Evolutionary conservation across 225 moss, liverwort and hornwort genomes (phyloP).

Genomic region (Physcomitrellopsis africana): DNA sequence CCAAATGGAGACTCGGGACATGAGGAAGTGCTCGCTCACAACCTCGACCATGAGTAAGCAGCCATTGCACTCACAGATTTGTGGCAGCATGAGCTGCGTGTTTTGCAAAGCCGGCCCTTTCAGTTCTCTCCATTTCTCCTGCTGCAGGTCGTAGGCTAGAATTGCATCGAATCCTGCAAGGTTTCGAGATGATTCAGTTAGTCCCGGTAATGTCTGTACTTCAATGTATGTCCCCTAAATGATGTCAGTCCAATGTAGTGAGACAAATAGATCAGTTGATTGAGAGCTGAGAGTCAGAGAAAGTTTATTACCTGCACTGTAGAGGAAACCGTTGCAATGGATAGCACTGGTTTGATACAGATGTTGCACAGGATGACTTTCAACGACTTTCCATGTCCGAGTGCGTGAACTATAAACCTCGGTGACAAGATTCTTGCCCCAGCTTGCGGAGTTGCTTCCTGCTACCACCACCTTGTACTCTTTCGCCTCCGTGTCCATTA

Average conservation of each 20-base stretch:
- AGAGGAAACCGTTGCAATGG: slow-evolving; percentile 64
- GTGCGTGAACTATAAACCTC: slow-evolving; percentile 72
- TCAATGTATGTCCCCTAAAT: too few species aligned
- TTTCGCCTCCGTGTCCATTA: slow-evolving; percentile 31
- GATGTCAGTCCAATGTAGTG: too few species aligned
- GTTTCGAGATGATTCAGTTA: neutral
- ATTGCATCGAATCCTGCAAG: slow-evolving; percentile 54
- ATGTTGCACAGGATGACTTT: slow-evolving; percentile 57
- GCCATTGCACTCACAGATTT: slow-evolving; percentile 52
- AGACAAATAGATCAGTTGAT: too few species aligned
- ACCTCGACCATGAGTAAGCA: slow-evolving; percentile 57
- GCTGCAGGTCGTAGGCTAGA: slow-evolving; percentile 40
- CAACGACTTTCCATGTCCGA: slow-evolving; percentile 60
- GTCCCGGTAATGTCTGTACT: too few species aligned
- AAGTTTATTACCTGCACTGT: slow-evolving; percentile 57
- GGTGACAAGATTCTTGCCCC: slow-evolving; percentile 57
- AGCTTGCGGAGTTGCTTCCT: slow-evolving; percentile 58
- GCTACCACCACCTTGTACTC: slow-evolving; percentile 27
- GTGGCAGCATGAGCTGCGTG: slow-evolving; percentile 58
- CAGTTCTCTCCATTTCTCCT: slow-evolving; percentile 47
- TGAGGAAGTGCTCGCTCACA: slow-evolving; percentile 43
- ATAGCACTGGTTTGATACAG: slow-evolving; percentile 77
- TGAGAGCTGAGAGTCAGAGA: too few species aligned
- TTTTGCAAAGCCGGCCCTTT: slow-evolving; percentile 54
- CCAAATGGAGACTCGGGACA: slow-evolving; percentile 51